phyloP scores from a whole-genome alignment of 495 filamentous ascomycete species.

The Annulohypoxylon bovei region DNA sequence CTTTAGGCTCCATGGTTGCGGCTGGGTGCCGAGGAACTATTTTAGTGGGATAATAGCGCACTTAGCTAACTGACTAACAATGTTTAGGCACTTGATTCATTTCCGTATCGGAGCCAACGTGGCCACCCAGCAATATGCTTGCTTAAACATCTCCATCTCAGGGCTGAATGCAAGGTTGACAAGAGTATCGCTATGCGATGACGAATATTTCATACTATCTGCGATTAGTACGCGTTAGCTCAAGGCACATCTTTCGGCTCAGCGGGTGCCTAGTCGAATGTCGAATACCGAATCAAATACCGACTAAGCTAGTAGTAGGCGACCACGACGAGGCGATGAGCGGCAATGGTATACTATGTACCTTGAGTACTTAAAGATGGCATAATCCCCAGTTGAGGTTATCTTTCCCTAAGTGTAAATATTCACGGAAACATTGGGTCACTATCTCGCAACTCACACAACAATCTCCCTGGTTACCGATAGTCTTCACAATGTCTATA shows the following conservation, averaged over 20 bases:
- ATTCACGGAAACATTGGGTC: neutral
- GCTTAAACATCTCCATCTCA: neutral
- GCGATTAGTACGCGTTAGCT: constrained; percentile 8
- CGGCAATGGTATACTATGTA: neutral
- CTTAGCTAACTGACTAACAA: constrained; percentile 4
- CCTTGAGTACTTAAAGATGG: neutral
- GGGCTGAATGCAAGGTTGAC: constrained; percentile 22
- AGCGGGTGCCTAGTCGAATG: neutral
- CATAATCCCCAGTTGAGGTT: neutral
- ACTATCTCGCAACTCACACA: neutral
- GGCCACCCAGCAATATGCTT: neutral
- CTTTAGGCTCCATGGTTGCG: neutral
- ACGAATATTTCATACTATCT: neutral
- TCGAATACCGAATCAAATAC: neutral
- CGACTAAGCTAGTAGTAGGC: neutral
- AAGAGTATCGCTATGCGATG: neutral
- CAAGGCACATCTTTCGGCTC: neutral
- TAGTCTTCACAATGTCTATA: constrained; percentile 47
- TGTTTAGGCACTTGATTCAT: neutral
- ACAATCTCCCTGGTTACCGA: neutral
- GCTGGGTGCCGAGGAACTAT: neutral
- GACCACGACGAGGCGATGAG: neutral
- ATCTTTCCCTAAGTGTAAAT: neutral
- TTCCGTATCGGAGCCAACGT: neutral
- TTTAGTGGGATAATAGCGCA: constrained; percentile 8